Conservation (phyloP, 208 protist species). For the Crithidia thermophila region DNA sequence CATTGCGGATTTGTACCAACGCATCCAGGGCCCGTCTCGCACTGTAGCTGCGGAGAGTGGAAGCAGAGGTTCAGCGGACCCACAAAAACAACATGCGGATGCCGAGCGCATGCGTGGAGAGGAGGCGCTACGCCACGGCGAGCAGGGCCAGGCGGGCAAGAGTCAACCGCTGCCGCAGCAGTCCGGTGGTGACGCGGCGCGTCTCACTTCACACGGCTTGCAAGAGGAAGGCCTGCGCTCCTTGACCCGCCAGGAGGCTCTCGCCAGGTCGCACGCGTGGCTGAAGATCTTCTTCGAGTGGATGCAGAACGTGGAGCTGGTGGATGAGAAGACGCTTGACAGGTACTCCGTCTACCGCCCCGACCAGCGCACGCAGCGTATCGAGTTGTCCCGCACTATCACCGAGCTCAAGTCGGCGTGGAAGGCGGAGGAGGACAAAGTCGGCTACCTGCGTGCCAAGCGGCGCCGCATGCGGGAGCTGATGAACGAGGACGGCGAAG, state of each 20-base stretch:
- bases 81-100: background rate
- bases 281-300: slow-evolving; percentile 77
- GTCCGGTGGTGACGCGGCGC: background rate
- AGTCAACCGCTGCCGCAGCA: background rate
- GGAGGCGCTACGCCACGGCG: slow-evolving; percentile 6
- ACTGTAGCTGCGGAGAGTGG: background rate
- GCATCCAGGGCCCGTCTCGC: slow-evolving; percentile 42
- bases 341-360: slow-evolving; percentile 55
- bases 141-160: slow-evolving; percentile 1
- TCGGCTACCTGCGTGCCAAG: slow-evolving; percentile 69
- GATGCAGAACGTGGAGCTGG: slow-evolving; percentile 65
- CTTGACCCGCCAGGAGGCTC: slow-evolving; percentile 65
- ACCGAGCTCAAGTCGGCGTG: slow-evolving; percentile 47
- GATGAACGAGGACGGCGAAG: slow-evolving; percentile 67
- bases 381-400: slow-evolving; percentile 72
- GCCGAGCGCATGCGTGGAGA: slow-evolving; percentile 22
- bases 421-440: slow-evolving; percentile 54
- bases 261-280: slow-evolving; percentile 71
- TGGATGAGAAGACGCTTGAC: slow-evolving; percentile 74
- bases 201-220: slow-evolving; percentile 2
- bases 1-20: slow-evolving; percentile 85
- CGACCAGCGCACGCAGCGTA: slow-evolving; percentile 77
- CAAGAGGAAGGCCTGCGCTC: slow-evolving; percentile 28
- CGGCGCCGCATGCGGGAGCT: slow-evolving; percentile 74
- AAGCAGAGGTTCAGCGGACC: background rate